phyloP scores from a whole-genome alignment of 352 stramenopile species.

The Peronosclerospora sorghi region DNA sequence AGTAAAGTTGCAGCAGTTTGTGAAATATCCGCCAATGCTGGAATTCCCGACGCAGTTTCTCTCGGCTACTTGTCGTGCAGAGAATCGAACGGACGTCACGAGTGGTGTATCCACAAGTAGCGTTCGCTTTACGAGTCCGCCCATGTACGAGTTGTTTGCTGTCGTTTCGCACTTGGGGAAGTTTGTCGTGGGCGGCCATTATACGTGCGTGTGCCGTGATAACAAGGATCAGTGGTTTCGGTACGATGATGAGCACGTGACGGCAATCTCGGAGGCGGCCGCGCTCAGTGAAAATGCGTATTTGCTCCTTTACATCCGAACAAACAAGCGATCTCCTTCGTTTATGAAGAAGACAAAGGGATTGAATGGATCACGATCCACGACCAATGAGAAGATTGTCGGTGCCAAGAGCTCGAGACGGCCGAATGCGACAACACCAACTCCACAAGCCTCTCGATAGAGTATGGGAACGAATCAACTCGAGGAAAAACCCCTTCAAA shows the following conservation, averaged over 20 bases:
- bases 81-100: slow-evolving; percentile 26
- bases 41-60: slow-evolving; percentile 61
- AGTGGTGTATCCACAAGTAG: slow-evolving; percentile 7
- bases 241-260: slow-evolving; percentile 76
- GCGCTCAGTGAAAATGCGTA: slow-evolving; percentile 69
- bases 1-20: slow-evolving; percentile 77
- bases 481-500: slow-evolving; percentile 13
- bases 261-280: slow-evolving; percentile 54
- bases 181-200: slow-evolving; percentile 71
- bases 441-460: slow-evolving; percentile 3
- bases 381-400: slow-evolving; percentile 13
- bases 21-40: slow-evolving; percentile 65
- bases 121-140: slow-evolving; percentile 25
- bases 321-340: slow-evolving; percentile 22
- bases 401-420: slow-evolving; percentile 19
- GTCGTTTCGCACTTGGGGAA: slow-evolving; percentile 77
- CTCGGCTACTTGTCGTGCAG: slow-evolving; percentile 46
- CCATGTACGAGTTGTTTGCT: slow-evolving; percentile 74
- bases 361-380: slow-evolving; percentile 8
- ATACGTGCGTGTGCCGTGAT: slow-evolving; percentile 74
- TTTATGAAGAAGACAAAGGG: slow-evolving; percentile 18
- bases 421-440: neutral
- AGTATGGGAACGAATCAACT: slow-evolving; percentile 26
- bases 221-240: slow-evolving; percentile 85
- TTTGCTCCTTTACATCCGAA: slow-evolving; percentile 73